Evolutionary conservation across 2,329 filamentous ascomycete genomes (phyloP).

Genomic region (Diaporthe sp.): DNA sequence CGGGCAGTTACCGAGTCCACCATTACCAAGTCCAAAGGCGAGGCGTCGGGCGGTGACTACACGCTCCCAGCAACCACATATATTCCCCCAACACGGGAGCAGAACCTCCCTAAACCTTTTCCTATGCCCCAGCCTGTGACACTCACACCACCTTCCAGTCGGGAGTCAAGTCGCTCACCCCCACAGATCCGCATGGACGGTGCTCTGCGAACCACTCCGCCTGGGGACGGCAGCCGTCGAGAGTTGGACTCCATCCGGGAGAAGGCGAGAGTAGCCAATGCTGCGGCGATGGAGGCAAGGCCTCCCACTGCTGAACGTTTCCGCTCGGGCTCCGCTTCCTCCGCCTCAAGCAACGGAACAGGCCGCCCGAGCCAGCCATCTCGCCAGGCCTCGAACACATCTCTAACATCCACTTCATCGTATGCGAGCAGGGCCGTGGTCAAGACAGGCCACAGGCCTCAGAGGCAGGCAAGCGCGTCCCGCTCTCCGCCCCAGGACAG

Average conservation of each 20-base stretch:
- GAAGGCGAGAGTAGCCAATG: conserved; percentile 29
- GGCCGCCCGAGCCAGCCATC: conserved; percentile 25
- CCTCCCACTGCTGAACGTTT: conserved; percentile 29
- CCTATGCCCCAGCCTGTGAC: conserved; percentile 32
- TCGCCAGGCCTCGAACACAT: conserved; percentile 31
- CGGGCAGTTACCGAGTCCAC: conserved; percentile 31
- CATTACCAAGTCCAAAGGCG: conserved; percentile 17
- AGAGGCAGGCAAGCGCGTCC: conserved; percentile 20
- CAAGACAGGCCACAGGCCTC: conserved; percentile 23
- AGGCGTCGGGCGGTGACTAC: conserved; percentile 20
- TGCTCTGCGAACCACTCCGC: conserved; percentile 30
- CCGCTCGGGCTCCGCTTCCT: conserved; percentile 32
- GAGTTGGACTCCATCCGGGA: conserved; percentile 35
- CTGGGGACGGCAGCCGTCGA: conserved; percentile 32
- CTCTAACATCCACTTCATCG: conserved; percentile 15
- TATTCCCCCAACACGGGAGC: conserved; percentile 25
- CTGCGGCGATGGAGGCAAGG: conserved; percentile 10
- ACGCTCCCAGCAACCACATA: conserved; percentile 33
- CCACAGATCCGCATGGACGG: conserved; percentile 32
- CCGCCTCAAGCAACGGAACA: conserved; percentile 20
- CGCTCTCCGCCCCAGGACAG: conserved; percentile 25
- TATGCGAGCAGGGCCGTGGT: conserved; percentile 7
- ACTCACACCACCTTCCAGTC: conserved; percentile 32
- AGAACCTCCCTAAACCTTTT: conserved; percentile 26
- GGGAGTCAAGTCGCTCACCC: conserved; percentile 31